Evolutionary conservation across 495 filamentous ascomycete genomes (phyloP).

Genomic region (Podospora appendiculata): DNA sequence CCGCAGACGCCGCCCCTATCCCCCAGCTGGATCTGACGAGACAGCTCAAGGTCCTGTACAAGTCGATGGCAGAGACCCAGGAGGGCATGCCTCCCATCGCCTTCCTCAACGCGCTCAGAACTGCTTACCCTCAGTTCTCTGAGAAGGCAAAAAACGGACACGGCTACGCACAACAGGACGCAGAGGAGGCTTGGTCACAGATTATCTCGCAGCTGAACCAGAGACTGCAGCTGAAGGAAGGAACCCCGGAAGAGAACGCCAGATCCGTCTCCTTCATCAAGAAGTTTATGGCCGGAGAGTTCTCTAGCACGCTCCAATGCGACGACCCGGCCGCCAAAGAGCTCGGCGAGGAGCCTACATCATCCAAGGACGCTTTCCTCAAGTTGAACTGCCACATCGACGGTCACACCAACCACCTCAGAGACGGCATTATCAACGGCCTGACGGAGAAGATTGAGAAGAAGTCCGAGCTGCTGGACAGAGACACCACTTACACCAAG

Average conservation of each 20-base stretch:
- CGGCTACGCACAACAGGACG: slow-evolving; percentile 92
- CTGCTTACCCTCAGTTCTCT: slow-evolving; percentile 86
- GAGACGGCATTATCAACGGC: slow-evolving; percentile 75
- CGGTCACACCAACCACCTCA: slow-evolving; percentile 74
- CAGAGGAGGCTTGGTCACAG: slow-evolving; percentile 97
- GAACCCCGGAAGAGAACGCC: slow-evolving; percentile 24
- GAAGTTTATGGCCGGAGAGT: slow-evolving; percentile 78
- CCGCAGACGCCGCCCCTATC: slow-evolving; percentile 2
- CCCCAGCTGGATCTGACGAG: slow-evolving; percentile 64
- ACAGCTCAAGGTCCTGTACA: slow-evolving; percentile 80
- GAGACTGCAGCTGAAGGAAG: slow-evolving; percentile 61
- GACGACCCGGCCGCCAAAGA: slow-evolving; percentile 74
- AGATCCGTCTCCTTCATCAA: slow-evolving; percentile 66
- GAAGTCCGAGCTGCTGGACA: slow-evolving; percentile 64
- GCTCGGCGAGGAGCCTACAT: slow-evolving; percentile 60
- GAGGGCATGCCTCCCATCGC: slow-evolving; percentile 76
- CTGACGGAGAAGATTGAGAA: slow-evolving; percentile 90
- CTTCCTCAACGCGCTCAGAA: slow-evolving; percentile 77
- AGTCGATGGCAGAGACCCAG: slow-evolving; percentile 88
- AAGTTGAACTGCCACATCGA: slow-evolving; percentile 96
- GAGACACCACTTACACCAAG: slow-evolving; percentile 81
- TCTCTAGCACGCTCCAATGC: slow-evolving; percentile 69
- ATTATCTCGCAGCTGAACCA: slow-evolving; percentile 79
- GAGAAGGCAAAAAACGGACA: slow-evolving; percentile 72
- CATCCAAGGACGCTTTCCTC: slow-evolving; percentile 67